A percentile compares a stretch with the other conserved stretches of the same genome.
Conservation (phyloP, 1,284 basidiomycete genomes). For the Leccinum proximum region DNA sequence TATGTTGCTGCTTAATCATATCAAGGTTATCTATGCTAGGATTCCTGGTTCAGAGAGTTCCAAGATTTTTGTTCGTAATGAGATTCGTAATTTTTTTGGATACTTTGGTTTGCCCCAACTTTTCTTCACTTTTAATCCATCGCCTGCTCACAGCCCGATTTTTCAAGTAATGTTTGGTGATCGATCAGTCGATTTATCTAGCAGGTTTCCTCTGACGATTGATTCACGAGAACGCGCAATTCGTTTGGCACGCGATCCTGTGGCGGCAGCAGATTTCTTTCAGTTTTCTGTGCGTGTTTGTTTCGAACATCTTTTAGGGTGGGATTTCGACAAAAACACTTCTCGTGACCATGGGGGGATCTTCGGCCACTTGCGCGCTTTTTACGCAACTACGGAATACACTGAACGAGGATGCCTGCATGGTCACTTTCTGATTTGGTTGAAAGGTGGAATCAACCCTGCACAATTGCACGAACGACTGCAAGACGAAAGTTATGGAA, state of each 20-base stretch:
- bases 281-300: slow-evolving; percentile 8
- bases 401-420: slow-evolving; percentile 14
- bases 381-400: slow-evolving; percentile 14
- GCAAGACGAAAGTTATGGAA: neutral
- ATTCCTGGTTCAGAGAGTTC: slow-evolving; percentile 13
- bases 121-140: slow-evolving; percentile 15
- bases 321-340: neutral
- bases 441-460: slow-evolving; percentile 6
- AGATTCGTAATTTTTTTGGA: slow-evolving; percentile 12
- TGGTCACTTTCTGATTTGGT: slow-evolving; percentile 16
- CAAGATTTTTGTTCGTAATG: slow-evolving; percentile 10
- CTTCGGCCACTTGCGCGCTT: slow-evolving; percentile 8
- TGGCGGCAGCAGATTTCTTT: slow-evolving; percentile 9
- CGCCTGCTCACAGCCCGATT: slow-evolving; percentile 10
- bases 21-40: slow-evolving; percentile 8
- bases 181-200: slow-evolving; percentile 1
- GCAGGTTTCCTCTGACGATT: slow-evolving; percentile 4
- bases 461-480: slow-evolving; percentile 1
- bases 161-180: slow-evolving; percentile 18
- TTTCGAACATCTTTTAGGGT: slow-evolving; percentile 12
- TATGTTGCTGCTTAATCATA: slow-evolving; percentile 1
- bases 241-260: slow-evolving; percentile 7
- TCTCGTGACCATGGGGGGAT: slow-evolving; percentile 3
- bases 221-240: slow-evolving; percentile 3
- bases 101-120: slow-evolving; percentile 13